Evolutionary conservation across 495 filamentous ascomycete species (phyloP), one percentile per base, ranked within the genome.

Genomic region (Penicillium roqueforti): DNA sequence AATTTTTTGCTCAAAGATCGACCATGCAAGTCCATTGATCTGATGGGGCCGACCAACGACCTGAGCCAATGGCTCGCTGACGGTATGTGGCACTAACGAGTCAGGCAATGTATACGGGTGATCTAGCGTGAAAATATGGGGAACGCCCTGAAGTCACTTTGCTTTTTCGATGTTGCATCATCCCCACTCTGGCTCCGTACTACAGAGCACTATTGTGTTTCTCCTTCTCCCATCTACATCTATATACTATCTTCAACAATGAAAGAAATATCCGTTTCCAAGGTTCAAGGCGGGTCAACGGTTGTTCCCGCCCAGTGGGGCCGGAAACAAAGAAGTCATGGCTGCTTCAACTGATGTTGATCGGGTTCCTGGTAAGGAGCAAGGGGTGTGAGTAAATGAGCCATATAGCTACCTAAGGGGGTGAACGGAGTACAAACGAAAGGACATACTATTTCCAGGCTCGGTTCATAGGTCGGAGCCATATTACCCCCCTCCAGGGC

Each of bases 241-340:
- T 47, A 36, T 14, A 32, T 1, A 31, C 22, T n/a, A 6, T 47
- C 16, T 36, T n/a, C 26, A 45, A 36, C 31, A 48, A 36, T n/a
- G 32, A 19, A 29, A 32, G 14, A 13, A 5, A 14, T 49, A 34
- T 49, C 19, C 32, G 46, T 14, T 48, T 32, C 32, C 31, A 32
- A 36, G 32, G 32, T 36, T 36, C 14, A n/a, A 47, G 36, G 47
- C 47, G 36, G 47, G 47, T 50, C 47, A 16, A 29, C 47, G 47
- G 47, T 50, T 39, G 6, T 50, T 39, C 47, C 47, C 47, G 47
- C 36, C 11, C 34, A 37, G 47, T 50, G 47, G 47, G 47, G 47
- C 47, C 47, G 47, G 13, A 39, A 38, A 50, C 47, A 39, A 50
- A 50, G 34, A 14, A 37, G 29, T 14, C 5, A 22, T 19, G 29